These are phyloP conservation scores for Hibiscus trionum DNA, from an alignment of 345 rosid genomes.

Conservation along the genomic window DNA sequence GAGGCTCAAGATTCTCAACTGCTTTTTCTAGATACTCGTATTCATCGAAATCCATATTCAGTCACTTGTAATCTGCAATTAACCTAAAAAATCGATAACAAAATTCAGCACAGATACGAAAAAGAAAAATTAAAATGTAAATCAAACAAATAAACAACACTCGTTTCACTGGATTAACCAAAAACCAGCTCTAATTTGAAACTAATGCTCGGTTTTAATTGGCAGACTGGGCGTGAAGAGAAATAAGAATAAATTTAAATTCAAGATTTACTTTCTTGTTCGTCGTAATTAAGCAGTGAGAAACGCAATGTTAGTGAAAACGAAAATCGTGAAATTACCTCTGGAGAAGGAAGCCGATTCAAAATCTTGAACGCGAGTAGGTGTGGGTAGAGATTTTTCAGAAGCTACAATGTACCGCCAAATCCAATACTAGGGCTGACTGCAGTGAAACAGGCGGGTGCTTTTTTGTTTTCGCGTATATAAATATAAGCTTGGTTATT, in stretches of 20 bases:
- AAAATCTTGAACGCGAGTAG: not conserved
- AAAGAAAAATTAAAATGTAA: not conserved
- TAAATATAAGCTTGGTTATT: not conserved
- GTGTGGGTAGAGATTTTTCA: not conserved
- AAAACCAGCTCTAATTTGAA: not conserved
- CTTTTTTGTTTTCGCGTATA: not conserved
- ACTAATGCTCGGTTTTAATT: not conserved
- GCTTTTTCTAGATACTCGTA: constrained; percentile 86
- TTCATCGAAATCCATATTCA: constrained; percentile 83
- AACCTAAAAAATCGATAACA: not conserved
- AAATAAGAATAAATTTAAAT: not conserved
- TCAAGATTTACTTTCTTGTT: not conserved
- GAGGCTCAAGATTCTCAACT: constrained; percentile 64
- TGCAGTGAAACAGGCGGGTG: not conserved
- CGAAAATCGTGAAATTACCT: not conserved
- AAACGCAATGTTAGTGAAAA: not conserved
- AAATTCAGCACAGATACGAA: not conserved
- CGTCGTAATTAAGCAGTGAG: not conserved
- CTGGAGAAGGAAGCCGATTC: not conserved
- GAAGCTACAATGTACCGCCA: not conserved
- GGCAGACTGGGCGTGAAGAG: not conserved
- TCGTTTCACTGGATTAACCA: not conserved
- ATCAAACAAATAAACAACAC: not conserved
- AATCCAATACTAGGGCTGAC: not conserved
- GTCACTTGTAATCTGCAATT: constrained; percentile 7